A percentile compares a stretch with the other conserved stretches of the same genome.
Evolutionary conservation across 2,329 filamentous ascomycete species (phyloP).

Genomic region (Verticillium albo-atrum): DNA sequence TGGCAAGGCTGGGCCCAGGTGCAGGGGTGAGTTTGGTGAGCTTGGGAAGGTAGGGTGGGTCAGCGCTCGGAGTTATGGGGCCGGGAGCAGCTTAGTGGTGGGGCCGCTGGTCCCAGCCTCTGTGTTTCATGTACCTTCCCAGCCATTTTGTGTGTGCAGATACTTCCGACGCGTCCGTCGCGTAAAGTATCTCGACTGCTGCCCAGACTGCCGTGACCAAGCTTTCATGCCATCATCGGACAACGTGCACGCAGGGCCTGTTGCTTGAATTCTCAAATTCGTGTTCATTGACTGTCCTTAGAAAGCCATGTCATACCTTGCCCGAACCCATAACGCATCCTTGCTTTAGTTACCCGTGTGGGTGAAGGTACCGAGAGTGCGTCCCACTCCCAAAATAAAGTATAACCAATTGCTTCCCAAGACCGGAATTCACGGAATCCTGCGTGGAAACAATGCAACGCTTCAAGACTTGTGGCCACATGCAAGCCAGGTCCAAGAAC

Average conservation of each 20-base stretch:
- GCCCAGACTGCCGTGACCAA: neutral
- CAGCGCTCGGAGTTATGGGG: neutral
- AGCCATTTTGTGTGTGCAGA: neutral
- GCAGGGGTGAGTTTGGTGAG: conserved; percentile 5
- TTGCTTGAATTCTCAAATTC: neutral
- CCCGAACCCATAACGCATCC: neutral
- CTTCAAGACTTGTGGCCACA: neutral
- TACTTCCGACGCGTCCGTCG: neutral
- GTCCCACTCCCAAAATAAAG: neutral
- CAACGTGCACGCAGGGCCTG: neutral
- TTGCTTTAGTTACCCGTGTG: neutral
- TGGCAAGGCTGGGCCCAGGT: conserved; percentile 25
- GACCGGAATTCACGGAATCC: neutral
- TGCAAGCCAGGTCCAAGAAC: neutral
- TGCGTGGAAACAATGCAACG: neutral
- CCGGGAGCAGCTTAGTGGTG: neutral
- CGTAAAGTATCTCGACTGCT: neutral
- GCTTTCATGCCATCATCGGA: neutral
- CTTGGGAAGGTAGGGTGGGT: neutral
- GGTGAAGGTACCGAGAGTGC: neutral
- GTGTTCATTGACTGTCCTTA: neutral
- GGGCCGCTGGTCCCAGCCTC: neutral
- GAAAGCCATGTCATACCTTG: neutral
- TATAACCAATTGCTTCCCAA: neutral
- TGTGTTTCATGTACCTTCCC: neutral